Evolutionary conservation across 1,284 basidiomycete genomes (phyloP).

Genomic region (Pterulicium gracile): DNA sequence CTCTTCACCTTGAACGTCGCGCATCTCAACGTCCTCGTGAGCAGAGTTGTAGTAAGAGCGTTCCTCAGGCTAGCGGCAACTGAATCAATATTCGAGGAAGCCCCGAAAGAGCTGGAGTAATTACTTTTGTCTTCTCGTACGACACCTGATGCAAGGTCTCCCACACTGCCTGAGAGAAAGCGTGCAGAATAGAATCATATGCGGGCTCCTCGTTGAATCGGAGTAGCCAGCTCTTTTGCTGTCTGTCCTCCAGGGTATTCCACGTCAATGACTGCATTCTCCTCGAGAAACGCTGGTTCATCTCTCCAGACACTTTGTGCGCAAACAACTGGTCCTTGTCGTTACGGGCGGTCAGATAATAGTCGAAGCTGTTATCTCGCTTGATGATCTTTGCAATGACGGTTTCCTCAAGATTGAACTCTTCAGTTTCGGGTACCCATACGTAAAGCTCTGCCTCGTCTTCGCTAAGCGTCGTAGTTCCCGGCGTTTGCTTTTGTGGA

Average conservation of each 20-base stretch:
- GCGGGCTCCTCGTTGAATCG: slow-evolving; percentile 51
- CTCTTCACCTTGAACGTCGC: slow-evolving; percentile 60
- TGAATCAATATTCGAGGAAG: slow-evolving; percentile 5
- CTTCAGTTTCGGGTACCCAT: slow-evolving; percentile 63
- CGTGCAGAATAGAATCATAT: slow-evolving; percentile 56
- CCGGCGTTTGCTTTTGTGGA: slow-evolving; percentile 1
- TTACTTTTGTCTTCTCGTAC: slow-evolving; percentile 81
- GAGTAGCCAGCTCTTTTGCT: slow-evolving; percentile 77
- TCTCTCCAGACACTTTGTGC: slow-evolving; percentile 56
- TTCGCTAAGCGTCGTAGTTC: slow-evolving; percentile 19
- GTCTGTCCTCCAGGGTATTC: slow-evolving; percentile 60
- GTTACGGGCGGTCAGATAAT: slow-evolving; percentile 52
- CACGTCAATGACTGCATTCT: slow-evolving; percentile 72
- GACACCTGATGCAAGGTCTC: slow-evolving; percentile 68
- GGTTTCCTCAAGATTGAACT: slow-evolving; percentile 68
- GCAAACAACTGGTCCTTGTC: slow-evolving; percentile 41
- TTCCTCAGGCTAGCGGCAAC: slow-evolving; percentile 46
- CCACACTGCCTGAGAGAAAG: slow-evolving; percentile 72
- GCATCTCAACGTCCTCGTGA: slow-evolving; percentile 80
- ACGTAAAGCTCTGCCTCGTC: slow-evolving; percentile 49
- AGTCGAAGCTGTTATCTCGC: slow-evolving; percentile 37
- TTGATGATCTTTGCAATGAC: slow-evolving; percentile 63
- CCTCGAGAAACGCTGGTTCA: slow-evolving; percentile 65
- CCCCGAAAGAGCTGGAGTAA: slow-evolving; percentile 1
- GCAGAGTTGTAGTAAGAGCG: slow-evolving; percentile 65